Evolutionary conservation across 1,284 basidiomycete species (phyloP), one percentile per base, ranked within the genome.

Genomic region (Grifola frondosa): DNA sequence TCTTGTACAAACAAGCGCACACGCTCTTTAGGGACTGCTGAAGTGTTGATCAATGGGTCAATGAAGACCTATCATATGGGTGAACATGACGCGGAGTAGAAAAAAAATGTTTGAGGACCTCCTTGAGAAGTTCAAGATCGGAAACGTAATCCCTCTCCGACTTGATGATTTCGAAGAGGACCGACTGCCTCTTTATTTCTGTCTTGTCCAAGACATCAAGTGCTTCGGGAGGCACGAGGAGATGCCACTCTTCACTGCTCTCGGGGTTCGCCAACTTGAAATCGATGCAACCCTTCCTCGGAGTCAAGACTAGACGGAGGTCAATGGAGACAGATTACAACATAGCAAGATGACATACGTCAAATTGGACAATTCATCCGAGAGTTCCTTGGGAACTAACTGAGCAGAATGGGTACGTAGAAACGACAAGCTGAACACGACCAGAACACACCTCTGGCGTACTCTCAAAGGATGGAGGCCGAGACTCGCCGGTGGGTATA

Each of bases 141-240:
- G 70, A 55, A 9, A 91, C 87, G 62, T 91, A 92, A 50, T 88
- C 84, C 52, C 78, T 74, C 65, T 93, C 90, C 1, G 84, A 79
- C 64, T 88, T 88, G 65, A 91, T 81, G 33, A 91, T 63, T 58
- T 92, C 90, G 59, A 91, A 93, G 24, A 91, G 73, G 6, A 87
- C 77, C 11, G 84, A 89, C 61, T 93, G 90, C 33, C 90, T 73
- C 47, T 84, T 78, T 11, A 90, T 82, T 60, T 91, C 90, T 40
- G 76, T 63, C 57, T 80, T 78, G 16, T 80, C 81, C 2, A 92
- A 66, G 0, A 80, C 80, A 28, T 84, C 78, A n/a, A 74, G 70
- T 0, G 88, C 80, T 53, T 77, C 77, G 15, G 66, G 50, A 6
- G 88, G 84, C 1, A 91, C 85, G 6, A 93, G 71, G 38, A 74